phyloP scores from a whole-genome alignment of 148 eudicot species.

The Cornus kousa region DNA sequence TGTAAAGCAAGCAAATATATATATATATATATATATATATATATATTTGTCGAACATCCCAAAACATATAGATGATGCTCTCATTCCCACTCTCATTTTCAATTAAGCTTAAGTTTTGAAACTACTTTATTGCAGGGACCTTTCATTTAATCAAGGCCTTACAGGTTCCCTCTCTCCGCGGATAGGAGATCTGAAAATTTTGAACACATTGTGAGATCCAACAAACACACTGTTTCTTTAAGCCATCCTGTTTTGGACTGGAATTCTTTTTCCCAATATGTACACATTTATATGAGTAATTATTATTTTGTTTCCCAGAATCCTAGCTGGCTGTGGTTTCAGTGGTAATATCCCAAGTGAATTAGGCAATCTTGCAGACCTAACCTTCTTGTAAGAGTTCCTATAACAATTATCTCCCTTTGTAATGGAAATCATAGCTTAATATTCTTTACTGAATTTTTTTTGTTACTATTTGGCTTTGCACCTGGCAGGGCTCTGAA shows the following conservation, averaged over 20 bases:
- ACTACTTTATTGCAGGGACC: constrained; percentile 56
- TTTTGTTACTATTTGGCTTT: not conserved
- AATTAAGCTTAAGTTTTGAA: not conserved
- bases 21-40: too few relatives aligned
- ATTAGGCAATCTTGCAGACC: constrained; percentile 64
- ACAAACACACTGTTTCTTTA: not conserved
- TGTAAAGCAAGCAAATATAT: too few relatives aligned
- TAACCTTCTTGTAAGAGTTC: constrained; percentile 65
- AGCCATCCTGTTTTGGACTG: not conserved
- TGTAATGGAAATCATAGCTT: not conserved
- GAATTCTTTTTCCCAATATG: not conserved
- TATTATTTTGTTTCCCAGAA: constrained; percentile 40
- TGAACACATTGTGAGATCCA: constrained; percentile 61
- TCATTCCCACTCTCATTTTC: not conserved
- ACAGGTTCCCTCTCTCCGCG: constrained; percentile 68
- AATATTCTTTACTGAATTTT: not conserved
- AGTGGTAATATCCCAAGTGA: constrained; percentile 74
- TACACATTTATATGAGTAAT: not conserved
- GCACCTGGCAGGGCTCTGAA: constrained; percentile 62
- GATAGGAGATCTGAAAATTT: constrained; percentile 64
- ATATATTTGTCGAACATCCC: too few relatives aligned
- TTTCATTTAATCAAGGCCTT: constrained; percentile 74
- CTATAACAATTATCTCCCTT: not conserved
- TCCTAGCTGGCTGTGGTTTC: constrained; percentile 89
- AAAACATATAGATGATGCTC: not conserved